phyloP scores from a whole-genome alignment of 352 stramenopile genomes.

The Phytophthora aleatoria region DNA sequence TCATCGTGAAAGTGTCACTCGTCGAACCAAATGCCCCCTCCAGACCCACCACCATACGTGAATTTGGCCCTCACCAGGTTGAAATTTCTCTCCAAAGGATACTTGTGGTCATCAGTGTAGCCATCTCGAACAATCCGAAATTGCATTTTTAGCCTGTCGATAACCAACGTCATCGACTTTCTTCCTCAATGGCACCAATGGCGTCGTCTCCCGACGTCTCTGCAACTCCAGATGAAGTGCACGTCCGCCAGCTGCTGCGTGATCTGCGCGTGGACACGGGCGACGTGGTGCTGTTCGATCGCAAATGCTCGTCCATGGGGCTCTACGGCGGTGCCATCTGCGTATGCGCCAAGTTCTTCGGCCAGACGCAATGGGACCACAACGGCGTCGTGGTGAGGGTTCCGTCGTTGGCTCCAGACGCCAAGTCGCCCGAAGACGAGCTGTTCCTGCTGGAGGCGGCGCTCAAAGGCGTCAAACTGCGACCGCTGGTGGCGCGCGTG shows the following conservation, averaged over 20 bases:
- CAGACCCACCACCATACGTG: background rate
- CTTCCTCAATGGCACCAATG: background rate
- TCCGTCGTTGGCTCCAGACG: conserved; percentile 24
- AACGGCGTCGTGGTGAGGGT: conserved; percentile 81
- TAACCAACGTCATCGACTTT: too few relatives aligned
- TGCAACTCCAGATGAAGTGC: conserved; percentile 11
- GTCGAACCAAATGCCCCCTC: too few relatives aligned
- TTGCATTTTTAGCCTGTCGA: too few relatives aligned
- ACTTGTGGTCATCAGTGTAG: background rate
- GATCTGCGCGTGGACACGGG: conserved; percentile 72
- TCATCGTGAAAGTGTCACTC: too few relatives aligned
- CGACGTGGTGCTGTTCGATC: conserved; percentile 85
- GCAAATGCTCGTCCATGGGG: conserved; percentile 74
- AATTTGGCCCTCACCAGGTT: too few relatives aligned
- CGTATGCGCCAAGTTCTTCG: conserved; percentile 80
- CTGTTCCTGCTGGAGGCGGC: conserved; percentile 77
- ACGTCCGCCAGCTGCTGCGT: conserved; percentile 48
- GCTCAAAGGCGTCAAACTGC: conserved; percentile 84
- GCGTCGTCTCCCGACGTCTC: background rate
- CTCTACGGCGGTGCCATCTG: conserved; percentile 83
- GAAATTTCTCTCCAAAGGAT: too few relatives aligned
- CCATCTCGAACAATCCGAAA: background rate
- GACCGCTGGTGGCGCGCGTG: conserved; percentile 77
- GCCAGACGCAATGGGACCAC: conserved; percentile 85
- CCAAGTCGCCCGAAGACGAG: conserved; percentile 37